Base-by-base conservation (phyloP, 768 basidiomycete species). In the Russula virescens region DNA sequence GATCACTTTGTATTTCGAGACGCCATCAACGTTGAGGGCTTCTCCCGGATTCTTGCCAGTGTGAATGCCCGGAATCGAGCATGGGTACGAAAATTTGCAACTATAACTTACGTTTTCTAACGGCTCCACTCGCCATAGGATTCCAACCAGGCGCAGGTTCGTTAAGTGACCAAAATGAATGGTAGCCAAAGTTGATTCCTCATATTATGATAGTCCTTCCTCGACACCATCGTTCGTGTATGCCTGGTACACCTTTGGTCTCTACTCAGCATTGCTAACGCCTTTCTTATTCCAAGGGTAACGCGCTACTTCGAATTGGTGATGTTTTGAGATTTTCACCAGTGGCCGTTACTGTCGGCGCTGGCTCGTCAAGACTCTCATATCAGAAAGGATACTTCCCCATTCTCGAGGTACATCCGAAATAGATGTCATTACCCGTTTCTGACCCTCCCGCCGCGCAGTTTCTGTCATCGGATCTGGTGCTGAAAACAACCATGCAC, bases 321-420 rank as follows among this genome's bases (percentile, higher is more conserved):
- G 72, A 74, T n/a, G 71, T 75, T 50, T 50, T 76, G 28, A 51
- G 65, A 6, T 73, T 62, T 40, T n/a, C 53, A 3, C 56, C 67
- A 0, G 71, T 75, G 13, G 52, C 65, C 31, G 55, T 62, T 38
- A 42, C 55, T 34, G 67, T 66, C 2, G 72, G 67, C 10, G 28
- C 48, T 5, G 43, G 45, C 1, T 43, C 47, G 0, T 51, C 40
- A 14, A 56, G 48, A 0, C 61, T 76, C 25, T 73, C 75, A 8
- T 77, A 73, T 58, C 72, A 75, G 64, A 60, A 67, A 18, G 74
- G 69, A 1, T 75, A 73, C 60, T 68, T 76, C 49, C 71, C 69
- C 2, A 48, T 76, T 21, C 66, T 76, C 14, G 60, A 67, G 55
- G 75, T 75, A 55, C 18, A 55, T 58, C 2, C 40, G 18, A 42